Evolutionary conservation across 441 rosid genomes (phyloP), one percentile per base, ranked within the genome.

Genomic region (Omphalea diandra): DNA sequence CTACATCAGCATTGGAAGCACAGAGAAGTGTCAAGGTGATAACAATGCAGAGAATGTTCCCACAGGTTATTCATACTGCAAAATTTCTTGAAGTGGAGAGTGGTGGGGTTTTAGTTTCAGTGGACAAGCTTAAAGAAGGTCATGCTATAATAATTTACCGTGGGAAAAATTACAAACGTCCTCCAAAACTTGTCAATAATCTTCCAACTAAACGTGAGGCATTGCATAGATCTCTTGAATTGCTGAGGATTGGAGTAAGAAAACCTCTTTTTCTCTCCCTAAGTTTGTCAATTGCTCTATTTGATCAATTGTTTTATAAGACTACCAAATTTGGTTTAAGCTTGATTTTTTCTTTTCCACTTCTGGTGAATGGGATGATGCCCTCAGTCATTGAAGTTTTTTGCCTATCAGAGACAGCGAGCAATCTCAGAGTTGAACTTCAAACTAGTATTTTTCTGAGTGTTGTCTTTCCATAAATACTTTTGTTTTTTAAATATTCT

Each of bases 1-100:
- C 62, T 90, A 49, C 92, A 87, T 82, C 95, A 93, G 83, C 98
- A 90, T 54, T 93, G 97, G 98, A 93, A 93, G 83, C 88, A 88
- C 72, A 82, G 89, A 69, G 98, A 93, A 69, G 95, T 93, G 57
- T 76, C 12, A 88, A 86, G 82, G 90, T 90, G 79, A 82, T 93
- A 38, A 84, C 97, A 6, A 87, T 83, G 92, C 98, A 93, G 83
- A 87, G 80, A 83, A 43, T 67, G 7, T 78, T 82, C 72, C 67
- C 77, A 26, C 82, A 86, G 72, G 88, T 88, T 76, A 74, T 86
- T 77, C 68, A 74, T 75, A 87, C 94, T 44, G 94, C 97, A 50
- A 84, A 78, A 69, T 55, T 81, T 61, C 90, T 93, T 49, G 93
- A 83, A 82, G 90, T 87, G 79, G 90, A 86, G 83, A 90, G 90